Evolutionary conservation across 2,329 filamentous ascomycete species (phyloP), one percentile per base, ranked within the genome.

Genomic region (Aureobasidium lini): DNA sequence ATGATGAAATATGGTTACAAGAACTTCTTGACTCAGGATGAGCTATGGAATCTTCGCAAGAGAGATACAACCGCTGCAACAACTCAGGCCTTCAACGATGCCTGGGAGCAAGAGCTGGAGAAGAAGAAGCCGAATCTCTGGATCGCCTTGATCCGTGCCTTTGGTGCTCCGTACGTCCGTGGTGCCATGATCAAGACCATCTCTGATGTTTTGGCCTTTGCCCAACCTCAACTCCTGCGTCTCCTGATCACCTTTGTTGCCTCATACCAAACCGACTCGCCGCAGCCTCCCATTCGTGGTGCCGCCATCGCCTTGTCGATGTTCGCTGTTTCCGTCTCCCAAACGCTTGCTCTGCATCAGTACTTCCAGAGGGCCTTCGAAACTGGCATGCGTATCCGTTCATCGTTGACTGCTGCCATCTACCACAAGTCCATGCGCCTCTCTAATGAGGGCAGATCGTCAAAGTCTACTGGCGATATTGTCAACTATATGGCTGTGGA

Each of bases 401-500:
- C 90, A 42, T 87, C 91, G 3, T 76, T 99, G 63, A 93, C 90
- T 6, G 88, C 93, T 1, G 84, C 91, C 60, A 97, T 99, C 64
- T 99, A 99, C 73, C 83, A 86, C 61, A 99, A 99, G 76, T 88
- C 92, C 0, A 80, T 97, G 63, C 87, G 84, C 64, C 79, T 99
- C 16, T 97, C 93, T 5, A 97, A 95, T 67, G 94, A 99, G 75
- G 94, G 94, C 8, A 84, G 93, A 57, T 83, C 91, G 2, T 76
- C 85, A 46, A 96, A 97, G 76, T 89, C 90, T 0, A 99, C 94
- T 0, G 94, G 94, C 60, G 95, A 99, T 69, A 97, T 99, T 69
- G 94, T 99, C 71, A 99, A 99, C 71, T 94, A 96, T 75, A 99
- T 99, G 93, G 94, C 95, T 47, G 93, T 99, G 9, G 94, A 99